phyloP scores from a whole-genome alignment of 2,329 filamentous ascomycete species.

The Exophiala phaeomuriformis region DNA sequence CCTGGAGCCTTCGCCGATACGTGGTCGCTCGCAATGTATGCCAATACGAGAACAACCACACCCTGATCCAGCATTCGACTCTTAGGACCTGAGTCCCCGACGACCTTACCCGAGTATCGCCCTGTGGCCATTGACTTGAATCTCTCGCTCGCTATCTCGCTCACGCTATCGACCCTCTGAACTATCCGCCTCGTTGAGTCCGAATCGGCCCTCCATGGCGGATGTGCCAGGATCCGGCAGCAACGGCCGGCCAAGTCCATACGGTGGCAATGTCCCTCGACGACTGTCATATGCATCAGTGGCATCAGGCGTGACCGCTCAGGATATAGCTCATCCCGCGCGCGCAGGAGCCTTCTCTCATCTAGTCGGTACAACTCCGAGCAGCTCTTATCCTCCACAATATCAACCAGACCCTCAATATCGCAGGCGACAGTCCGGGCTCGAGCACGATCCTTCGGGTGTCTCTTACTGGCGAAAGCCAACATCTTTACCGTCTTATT shows the following conservation, averaged over 20 bases:
- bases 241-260: conserved; percentile 9
- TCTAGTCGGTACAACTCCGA: conserved; percentile 29
- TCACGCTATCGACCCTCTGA: too few species aligned
- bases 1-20: background rate
- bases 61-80: conserved; percentile 1
- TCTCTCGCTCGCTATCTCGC: background rate
- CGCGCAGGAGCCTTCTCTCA: conserved; percentile 33
- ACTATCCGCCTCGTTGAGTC: background rate
- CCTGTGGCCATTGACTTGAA: conserved; percentile 11
- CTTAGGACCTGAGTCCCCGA: conserved; percentile 1
- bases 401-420: conserved; percentile 32
- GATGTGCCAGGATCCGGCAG: conserved; percentile 16
- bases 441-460: conserved; percentile 43
- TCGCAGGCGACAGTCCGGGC: conserved; percentile 33
- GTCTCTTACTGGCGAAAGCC: conserved; percentile 41
- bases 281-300: conserved; percentile 58
- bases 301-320: conserved; percentile 45
- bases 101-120: conserved; percentile 4
- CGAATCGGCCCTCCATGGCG: conserved; percentile 7
- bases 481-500: conserved; percentile 40
- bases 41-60: background rate
- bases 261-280: conserved; percentile 30
- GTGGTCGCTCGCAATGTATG: background rate
- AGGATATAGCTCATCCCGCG: conserved; percentile 38
- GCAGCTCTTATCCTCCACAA: conserved; percentile 33